Conservation (phyloP, 108 stramenopile species). For the Fistulifera pelliculosa region DNA sequence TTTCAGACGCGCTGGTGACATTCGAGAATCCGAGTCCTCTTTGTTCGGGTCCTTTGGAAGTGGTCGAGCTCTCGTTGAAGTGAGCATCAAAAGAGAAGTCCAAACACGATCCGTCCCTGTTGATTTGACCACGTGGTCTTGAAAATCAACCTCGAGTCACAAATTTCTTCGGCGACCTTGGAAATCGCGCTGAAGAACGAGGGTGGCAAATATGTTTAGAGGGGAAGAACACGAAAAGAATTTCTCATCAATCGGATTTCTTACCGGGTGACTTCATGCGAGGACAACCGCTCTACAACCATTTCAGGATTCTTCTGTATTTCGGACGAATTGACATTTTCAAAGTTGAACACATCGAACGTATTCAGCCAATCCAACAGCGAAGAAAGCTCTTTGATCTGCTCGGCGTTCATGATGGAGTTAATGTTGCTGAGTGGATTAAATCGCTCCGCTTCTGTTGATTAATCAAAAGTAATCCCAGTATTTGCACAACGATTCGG, state of each 20-base stretch:
- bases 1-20: constrained; percentile 2
- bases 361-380: constrained; percentile 30
- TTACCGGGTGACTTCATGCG: constrained; percentile 19
- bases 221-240: neutral
- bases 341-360: constrained; percentile 21
- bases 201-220: neutral
- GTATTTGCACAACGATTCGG: too few relatives aligned
- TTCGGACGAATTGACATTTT: constrained; percentile 3
- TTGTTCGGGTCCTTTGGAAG: constrained; percentile 1
- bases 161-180: constrained; percentile 26
- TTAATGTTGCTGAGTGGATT: too few relatives aligned
- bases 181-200: constrained; percentile 21
- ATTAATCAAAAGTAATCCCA: too few relatives aligned
- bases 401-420: too few relatives aligned
- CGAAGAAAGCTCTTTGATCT: constrained; percentile 20
- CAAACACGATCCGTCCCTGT: constrained; percentile 15
- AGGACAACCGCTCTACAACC: constrained; percentile 5
- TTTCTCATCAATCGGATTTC: neutral
- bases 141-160: constrained; percentile 3
- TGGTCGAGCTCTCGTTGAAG: neutral
- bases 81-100: constrained; percentile 16
- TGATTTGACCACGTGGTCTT: constrained; percentile 3
- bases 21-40: neutral
- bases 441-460: too few relatives aligned
- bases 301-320: constrained; percentile 11